These are phyloP conservation scores for Amanita inopinata DNA, from an alignment of 768 basidiomycete species.

Conservation along the genomic window DNA sequence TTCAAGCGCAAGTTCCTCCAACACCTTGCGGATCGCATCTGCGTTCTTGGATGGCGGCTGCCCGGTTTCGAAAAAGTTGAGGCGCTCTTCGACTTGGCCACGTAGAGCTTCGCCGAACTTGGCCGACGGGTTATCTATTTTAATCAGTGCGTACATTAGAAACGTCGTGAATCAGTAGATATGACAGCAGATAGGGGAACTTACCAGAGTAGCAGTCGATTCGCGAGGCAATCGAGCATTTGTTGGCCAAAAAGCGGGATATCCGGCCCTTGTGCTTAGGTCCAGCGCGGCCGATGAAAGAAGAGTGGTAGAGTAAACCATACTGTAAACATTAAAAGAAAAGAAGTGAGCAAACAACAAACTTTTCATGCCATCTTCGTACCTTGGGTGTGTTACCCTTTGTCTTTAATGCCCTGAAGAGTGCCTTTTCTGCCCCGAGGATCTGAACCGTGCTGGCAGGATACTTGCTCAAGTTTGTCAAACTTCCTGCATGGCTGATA, in stretches of 20 bases:
- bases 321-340: no score
- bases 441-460: conserved; percentile 98
- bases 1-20: conserved; percentile 68
- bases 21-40: conserved; percentile 84
- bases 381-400: conserved; percentile 99
- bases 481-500: conserved; percentile 92
- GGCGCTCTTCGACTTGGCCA: conserved; percentile 90
- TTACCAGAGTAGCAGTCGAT: conserved; percentile 91
- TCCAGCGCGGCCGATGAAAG: conserved; percentile 92
- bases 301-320: conserved; percentile 93
- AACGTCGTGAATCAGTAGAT: no score
- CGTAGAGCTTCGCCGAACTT: conserved; percentile 95
- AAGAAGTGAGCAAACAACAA: conserved; percentile 7
- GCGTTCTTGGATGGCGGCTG: conserved; percentile 83
- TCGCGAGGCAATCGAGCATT: conserved; percentile 92
- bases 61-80: conserved; percentile 91
- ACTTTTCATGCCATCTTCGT: conserved; percentile 10
- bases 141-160: no score
- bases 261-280: conserved; percentile 95
- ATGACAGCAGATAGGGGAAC: conserved; percentile 14
- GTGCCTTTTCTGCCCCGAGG: conserved; percentile 93
- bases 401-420: conserved; percentile 95
- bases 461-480: conserved; percentile 97
- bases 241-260: conserved; percentile 98
- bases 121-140: conserved; percentile 70